Evolutionary conservation across 73 alveolate genomes (phyloP).

Genomic region (Paramecium biaurelia): DNA sequence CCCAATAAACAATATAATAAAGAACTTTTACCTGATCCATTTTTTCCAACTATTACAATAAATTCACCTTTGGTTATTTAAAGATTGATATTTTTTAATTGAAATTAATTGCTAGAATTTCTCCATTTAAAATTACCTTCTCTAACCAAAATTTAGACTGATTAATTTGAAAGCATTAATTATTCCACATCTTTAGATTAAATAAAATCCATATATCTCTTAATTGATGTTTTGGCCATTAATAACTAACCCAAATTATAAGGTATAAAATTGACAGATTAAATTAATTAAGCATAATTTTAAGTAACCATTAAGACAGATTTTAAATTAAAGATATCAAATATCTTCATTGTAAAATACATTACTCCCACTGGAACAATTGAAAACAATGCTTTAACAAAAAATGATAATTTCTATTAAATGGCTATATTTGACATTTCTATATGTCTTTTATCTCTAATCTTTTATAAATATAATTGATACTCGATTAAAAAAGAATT

Average conservation of each 20-base stretch:
- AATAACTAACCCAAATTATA: background rate
- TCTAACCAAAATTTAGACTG: background rate
- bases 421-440: background rate
- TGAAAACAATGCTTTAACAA: background rate
- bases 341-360: background rate
- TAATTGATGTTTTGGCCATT: background rate
- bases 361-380: background rate
- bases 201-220: background rate
- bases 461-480: background rate
- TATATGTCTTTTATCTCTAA: background rate
- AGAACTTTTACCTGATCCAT: constrained; percentile 79
- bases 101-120: background rate
- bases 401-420: background rate
- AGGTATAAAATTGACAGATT: background rate
- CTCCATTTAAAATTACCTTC: constrained; percentile 11
- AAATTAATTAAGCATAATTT: background rate
- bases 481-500: background rate
- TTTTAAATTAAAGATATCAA: background rate
- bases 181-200: background rate
- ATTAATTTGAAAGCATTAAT: background rate
- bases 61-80: constrained; percentile 60
- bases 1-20: constrained; percentile 68
- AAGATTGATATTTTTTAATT: constrained; percentile 58
- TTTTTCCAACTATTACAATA: constrained; percentile 69
- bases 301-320: background rate